Evolutionary conservation across 2,329 filamentous ascomycete species (phyloP).

Genomic region (Neonectria hederae): DNA sequence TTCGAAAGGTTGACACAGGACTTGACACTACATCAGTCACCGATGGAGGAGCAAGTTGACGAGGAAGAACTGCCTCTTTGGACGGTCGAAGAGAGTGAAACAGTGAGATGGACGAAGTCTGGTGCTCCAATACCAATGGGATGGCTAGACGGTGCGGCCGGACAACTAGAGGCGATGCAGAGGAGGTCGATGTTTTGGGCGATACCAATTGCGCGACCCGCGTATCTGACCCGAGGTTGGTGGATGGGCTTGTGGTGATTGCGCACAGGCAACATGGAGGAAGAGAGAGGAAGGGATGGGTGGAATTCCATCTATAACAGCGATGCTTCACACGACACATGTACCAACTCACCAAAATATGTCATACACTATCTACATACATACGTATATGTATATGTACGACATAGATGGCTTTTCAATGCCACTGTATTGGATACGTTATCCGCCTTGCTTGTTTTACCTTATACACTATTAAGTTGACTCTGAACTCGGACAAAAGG

Average conservation of each 20-base stretch:
- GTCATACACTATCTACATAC: not conserved
- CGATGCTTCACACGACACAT: slow-evolving; percentile 17
- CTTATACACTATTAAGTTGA: not conserved
- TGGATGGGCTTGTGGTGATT: slow-evolving; percentile 16
- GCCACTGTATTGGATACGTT: not conserved
- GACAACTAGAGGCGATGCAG: slow-evolving; percentile 19
- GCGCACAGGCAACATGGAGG: too few species aligned
- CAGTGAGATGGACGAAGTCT: slow-evolving; percentile 1
- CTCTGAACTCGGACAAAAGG: not conserved
- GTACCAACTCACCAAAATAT: not conserved
- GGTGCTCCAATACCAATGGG: not conserved
- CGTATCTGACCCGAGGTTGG: slow-evolving; percentile 25
- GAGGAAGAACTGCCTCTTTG: not conserved
- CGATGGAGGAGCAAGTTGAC: not conserved
- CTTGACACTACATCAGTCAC: not conserved
- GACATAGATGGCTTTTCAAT: not conserved
- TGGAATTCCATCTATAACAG: not conserved
- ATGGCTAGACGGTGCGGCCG: slow-evolving; percentile 9
- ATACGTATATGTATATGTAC: not conserved
- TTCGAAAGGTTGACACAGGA: not conserved
- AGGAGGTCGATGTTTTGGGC: slow-evolving; percentile 30
- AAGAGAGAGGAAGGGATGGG: not conserved
- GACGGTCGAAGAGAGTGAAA: slow-evolving; percentile 9
- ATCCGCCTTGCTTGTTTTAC: not conserved
- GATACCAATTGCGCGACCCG: slow-evolving; percentile 25